A percentile compares a stretch with the other conserved stretches of the same genome.
Conservation (phyloP, 169 alveolate genomes). For the Eimeria praecox region DNA sequence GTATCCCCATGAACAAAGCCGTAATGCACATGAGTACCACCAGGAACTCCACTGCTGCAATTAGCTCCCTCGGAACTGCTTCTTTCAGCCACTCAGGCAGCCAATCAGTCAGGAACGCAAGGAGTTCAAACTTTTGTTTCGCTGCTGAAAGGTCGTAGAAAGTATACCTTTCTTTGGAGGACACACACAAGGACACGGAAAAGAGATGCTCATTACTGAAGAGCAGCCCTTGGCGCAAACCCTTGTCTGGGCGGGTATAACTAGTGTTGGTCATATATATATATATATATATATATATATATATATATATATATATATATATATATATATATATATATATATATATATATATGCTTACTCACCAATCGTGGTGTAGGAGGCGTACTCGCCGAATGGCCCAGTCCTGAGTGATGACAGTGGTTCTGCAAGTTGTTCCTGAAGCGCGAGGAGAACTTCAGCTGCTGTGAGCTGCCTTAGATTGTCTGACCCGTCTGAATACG, state of each 20-base stretch:
- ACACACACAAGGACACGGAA: conserved; percentile 22
- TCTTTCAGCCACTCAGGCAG: conserved; percentile 75
- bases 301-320: neutral
- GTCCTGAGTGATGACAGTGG: conserved; percentile 76
- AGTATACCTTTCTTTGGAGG: conserved; percentile 47
- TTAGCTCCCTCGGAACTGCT: conserved; percentile 51
- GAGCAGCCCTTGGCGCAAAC: neutral
- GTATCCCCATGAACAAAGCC: neutral
- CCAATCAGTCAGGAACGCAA: conserved; percentile 72
- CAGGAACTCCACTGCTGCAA: conserved; percentile 60
- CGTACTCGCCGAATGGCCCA: conserved; percentile 79
- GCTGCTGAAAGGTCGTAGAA: conserved; percentile 64
- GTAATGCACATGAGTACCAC: conserved; percentile 28
- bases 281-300: neutral
- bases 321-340: neutral
- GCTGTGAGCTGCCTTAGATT: conserved; percentile 64
- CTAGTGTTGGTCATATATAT: neutral
- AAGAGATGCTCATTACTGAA: neutral
- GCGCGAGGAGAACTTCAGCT: conserved; percentile 80
- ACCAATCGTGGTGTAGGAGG: conserved; percentile 73
- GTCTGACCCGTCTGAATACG: conserved; percentile 22
- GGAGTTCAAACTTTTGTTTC: conserved; percentile 49
- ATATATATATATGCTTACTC: neutral
- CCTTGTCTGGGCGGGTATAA: neutral
- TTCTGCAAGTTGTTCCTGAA: conserved; percentile 77